Conservation (phyloP, 768 basidiomycete species). For the Stropharia rugosoannulata region DNA sequence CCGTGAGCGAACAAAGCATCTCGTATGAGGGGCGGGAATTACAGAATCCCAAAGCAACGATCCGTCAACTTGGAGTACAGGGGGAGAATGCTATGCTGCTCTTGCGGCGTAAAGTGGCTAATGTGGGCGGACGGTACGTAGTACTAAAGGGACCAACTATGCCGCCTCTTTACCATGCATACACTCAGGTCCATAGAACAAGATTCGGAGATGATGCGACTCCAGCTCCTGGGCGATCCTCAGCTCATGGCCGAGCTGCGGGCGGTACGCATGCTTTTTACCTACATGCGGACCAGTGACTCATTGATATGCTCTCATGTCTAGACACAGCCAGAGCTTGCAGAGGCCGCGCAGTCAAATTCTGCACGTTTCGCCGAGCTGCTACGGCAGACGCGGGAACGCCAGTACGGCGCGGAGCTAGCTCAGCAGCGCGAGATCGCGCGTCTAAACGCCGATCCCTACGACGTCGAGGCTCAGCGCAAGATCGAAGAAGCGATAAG, state of each 20-base stretch:
- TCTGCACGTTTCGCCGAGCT: constrained; percentile 77
- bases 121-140: constrained; percentile 39
- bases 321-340: constrained; percentile 82
- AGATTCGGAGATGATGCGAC: constrained; percentile 88
- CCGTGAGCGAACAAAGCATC: constrained; percentile 70
- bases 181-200: constrained; percentile 60
- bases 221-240: constrained; percentile 86
- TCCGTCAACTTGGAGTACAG: constrained; percentile 60
- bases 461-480: constrained; percentile 86
- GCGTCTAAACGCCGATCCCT: constrained; percentile 83
- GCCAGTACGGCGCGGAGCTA: constrained; percentile 52
- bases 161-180: neutral
- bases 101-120: constrained; percentile 59
- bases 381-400: constrained; percentile 57
- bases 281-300: neutral
- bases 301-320: neutral
- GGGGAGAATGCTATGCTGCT: constrained; percentile 64
- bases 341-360: constrained; percentile 63
- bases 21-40: constrained; percentile 68
- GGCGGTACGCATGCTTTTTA: constrained; percentile 42
- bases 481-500: constrained; percentile 93
- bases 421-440: constrained; percentile 61
- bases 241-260: constrained; percentile 71
- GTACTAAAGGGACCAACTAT: neutral
- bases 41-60: constrained; percentile 62